Evolutionary conservation across 106 monocot species (phyloP).

Genomic region (Acanthochlamys bracteata): DNA sequence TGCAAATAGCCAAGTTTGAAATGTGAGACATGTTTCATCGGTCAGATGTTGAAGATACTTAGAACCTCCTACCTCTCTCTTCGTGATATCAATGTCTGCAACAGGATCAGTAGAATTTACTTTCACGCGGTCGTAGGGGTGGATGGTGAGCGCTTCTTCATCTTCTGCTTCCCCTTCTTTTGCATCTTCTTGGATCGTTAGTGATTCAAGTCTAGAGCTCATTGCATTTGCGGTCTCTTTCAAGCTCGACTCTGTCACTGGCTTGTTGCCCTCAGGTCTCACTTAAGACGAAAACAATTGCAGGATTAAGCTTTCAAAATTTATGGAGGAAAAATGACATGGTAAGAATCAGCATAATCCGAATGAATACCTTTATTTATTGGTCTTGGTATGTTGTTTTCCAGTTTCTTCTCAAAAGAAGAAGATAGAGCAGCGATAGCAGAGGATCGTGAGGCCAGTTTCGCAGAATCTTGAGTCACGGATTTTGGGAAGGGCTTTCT

Average conservation of each 20-base stretch:
- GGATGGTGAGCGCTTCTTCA: constrained; percentile 27
- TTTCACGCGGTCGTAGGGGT: constrained; percentile 59
- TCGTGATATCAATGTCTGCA: constrained; percentile 68
- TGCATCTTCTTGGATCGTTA: constrained; percentile 40
- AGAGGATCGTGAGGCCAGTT: constrained; percentile 32
- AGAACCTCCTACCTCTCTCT: constrained; percentile 51
- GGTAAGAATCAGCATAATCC: background rate
- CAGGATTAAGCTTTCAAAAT: background rate
- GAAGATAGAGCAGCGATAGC: constrained; percentile 55
- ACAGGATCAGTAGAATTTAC: constrained; percentile 46
- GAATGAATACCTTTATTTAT: constrained; percentile 44
- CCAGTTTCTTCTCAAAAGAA: constrained; percentile 42
- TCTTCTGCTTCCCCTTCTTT: constrained; percentile 50
- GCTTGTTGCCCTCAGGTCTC: constrained; percentile 27
- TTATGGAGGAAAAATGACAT: background rate
- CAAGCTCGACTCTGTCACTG: constrained; percentile 28
- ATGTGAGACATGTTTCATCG: background rate
- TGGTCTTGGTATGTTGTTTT: constrained; percentile 36
- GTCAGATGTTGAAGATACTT: background rate
- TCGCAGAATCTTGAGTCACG: constrained; percentile 24
- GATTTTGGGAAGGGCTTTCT: constrained; percentile 57
- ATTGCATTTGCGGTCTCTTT: constrained; percentile 24
- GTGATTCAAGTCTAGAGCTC: constrained; percentile 35
- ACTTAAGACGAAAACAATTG: constrained; percentile 13
- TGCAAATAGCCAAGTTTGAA: constrained; percentile 18